Percentiles rank a stretch among this genome's conserved stretches.
phyloP scores from a whole-genome alignment of 176 grass and related monocot genomes.

The Oryza longistaminata region DNA sequence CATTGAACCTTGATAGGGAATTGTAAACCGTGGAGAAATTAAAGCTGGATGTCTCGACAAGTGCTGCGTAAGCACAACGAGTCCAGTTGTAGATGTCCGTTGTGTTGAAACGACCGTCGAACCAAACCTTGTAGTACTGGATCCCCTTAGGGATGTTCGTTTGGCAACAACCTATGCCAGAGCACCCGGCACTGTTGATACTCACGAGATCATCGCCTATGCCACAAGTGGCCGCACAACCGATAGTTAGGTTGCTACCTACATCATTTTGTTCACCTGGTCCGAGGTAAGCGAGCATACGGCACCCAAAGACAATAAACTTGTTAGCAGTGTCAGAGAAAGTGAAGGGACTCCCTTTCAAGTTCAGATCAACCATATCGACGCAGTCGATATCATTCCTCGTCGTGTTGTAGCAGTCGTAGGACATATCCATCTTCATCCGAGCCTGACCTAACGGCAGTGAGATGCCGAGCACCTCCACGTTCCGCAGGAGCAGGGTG shows the following conservation, averaged over 20 bases:
- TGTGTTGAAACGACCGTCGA: neutral
- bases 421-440: neutral
- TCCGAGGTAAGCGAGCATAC: neutral
- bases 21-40: neutral
- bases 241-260: fast-evolving
- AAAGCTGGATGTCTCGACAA: conserved; percentile 12
- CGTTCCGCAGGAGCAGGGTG: fast-evolving
- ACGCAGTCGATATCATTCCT: neutral
- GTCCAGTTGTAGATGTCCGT: neutral
- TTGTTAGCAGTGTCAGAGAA: conserved; percentile 25
- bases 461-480: neutral
- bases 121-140: neutral
- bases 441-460: neutral
- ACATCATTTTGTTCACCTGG: neutral
- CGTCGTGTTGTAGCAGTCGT: neutral
- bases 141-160: neutral
- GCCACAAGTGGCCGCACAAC: neutral
- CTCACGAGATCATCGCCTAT: neutral
- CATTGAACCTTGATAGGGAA: neutral
- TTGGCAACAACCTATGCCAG: conserved; percentile 10
- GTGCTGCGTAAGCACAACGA: conserved; percentile 34
- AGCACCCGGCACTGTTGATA: neutral
- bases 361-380: neutral
- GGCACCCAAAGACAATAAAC: conserved; percentile 16
- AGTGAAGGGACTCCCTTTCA: neutral